phyloP scores from a whole-genome alignment of 2,329 filamentous ascomycete species.

The Fusarium hostae region DNA sequence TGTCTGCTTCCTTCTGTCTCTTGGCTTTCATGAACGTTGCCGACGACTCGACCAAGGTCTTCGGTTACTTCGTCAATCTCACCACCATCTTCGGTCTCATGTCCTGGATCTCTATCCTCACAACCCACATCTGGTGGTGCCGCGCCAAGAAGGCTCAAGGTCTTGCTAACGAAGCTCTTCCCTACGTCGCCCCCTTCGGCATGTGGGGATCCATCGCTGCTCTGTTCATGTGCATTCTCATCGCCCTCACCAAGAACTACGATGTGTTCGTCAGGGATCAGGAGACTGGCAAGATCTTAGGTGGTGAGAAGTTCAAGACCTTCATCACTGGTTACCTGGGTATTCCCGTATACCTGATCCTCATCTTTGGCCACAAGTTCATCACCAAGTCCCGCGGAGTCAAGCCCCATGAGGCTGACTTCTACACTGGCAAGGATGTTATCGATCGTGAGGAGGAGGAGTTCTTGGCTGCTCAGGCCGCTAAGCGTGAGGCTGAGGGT shows the following conservation, averaged over 20 bases:
- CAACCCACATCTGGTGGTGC: conserved; percentile 75
- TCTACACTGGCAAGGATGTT: conserved; percentile 77
- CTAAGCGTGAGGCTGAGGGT: conserved; percentile 42
- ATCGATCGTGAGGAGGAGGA: conserved; percentile 79
- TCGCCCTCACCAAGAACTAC: conserved; percentile 86
- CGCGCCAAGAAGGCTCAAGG: conserved; percentile 70
- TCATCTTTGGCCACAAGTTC: conserved; percentile 76
- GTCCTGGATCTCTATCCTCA: conserved; percentile 75
- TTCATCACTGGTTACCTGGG: conserved; percentile 83
- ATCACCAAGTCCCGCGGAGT: conserved; percentile 64
- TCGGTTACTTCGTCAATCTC: conserved; percentile 74
- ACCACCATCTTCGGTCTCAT: conserved; percentile 74
- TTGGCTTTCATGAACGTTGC: conserved; percentile 76
- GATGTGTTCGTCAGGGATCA: conserved; percentile 70
- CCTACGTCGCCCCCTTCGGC: conserved; percentile 78
- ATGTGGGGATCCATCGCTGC: conserved; percentile 74
- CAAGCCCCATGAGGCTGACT: conserved; percentile 70
- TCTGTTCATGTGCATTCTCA: conserved; percentile 75
- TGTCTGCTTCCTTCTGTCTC: conserved; percentile 71
- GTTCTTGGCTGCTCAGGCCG: conserved; percentile 63
- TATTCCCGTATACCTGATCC: conserved; percentile 77
- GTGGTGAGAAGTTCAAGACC: conserved; percentile 76
- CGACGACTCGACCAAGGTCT: conserved; percentile 66
- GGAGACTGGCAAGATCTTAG: conserved; percentile 39
- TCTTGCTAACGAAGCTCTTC: conserved; percentile 64